Evolutionary conservation across 176 grass and related monocot species (phyloP), one percentile per base, ranked within the genome.

Genomic region (Raddia guianensis): DNA sequence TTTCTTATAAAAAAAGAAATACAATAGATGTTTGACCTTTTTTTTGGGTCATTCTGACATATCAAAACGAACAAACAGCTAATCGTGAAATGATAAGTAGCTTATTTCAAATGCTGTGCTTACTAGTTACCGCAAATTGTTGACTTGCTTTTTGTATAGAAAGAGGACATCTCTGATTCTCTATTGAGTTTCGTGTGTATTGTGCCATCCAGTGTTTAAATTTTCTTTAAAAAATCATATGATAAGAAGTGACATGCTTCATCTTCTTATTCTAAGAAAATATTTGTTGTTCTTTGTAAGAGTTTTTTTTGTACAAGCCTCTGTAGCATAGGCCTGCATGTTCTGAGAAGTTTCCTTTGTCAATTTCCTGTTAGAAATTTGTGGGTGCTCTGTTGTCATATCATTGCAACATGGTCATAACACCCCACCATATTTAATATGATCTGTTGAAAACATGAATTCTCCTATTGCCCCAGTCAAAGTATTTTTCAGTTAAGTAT

Each of bases 311-410:
- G 49, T 58, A 74, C 18, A 63, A 83, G 35, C 19, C 63, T 1
- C 34, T 69, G 11, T 37, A 54, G 72, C 4, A 61, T 62, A 15
- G 33, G 78, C 27, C 1, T 19, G 18, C 42, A 47, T 80, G 37
- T 65, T 89, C 40, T 76, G 5, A 14, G 56, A 85, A 70, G 72
- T 82, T 54, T 55, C 68, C 68, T 63, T 53, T 10, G 57, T 73
- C 57, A 46, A 82, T 82, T 42, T 65, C 78, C 2, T 63, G 10
- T 21, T 44, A 57, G 49, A 56, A 83, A 27, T 48, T 75, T 52
- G 3, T 62, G 5, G 53, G 12, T 84, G 75, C 54, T 69, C 35
- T 51, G 52, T 84, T 84, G 43, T 54, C 9, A 49, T 43, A 54
- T 64, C 11, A 70, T 27, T 80, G 37, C 48, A 49, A 5, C 20